Evolutionary conservation across 176 grass and related monocot genomes (phyloP).

Genomic region (Aegilops speltoides): DNA sequence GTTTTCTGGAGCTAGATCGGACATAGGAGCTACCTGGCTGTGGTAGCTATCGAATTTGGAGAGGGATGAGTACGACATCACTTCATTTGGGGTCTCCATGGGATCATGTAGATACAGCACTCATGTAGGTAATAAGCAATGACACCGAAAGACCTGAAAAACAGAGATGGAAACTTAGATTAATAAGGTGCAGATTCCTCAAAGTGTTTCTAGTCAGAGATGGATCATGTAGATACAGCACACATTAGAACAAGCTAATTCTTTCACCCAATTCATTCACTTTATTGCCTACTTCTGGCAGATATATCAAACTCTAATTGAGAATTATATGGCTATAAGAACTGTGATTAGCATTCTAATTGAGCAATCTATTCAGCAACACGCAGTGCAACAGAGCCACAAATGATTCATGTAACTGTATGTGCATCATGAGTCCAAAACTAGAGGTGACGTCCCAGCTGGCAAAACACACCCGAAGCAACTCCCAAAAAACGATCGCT

Average conservation of each 20-base stretch:
- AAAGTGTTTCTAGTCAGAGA: not conserved
- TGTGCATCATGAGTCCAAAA: not conserved
- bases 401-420: not conserved
- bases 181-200: not conserved
- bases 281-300: not conserved
- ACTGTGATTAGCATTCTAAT: not conserved
- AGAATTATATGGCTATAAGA: not conserved
- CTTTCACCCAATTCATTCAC: not conserved
- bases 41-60: conserved; percentile 25
- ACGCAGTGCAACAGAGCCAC: not conserved
- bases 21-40: conserved; percentile 18
- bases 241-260: no score
- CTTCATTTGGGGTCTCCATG: conserved; percentile 57
- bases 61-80: conserved; percentile 58
- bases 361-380: not conserved
- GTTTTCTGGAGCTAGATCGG: conserved; percentile 20
- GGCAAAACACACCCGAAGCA: not conserved
- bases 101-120: conserved; percentile 30
- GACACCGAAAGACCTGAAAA: conserved; percentile 20
- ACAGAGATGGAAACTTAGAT: not conserved
- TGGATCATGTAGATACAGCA: no score
- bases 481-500: not conserved
- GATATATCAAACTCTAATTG: conserved; percentile 7
- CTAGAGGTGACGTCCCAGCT: not conserved
- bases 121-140: conserved; percentile 4